Evolutionary conservation across 192 early-diverging fungal species (phyloP).

Genomic region (Spizellomyces sp.): DNA sequence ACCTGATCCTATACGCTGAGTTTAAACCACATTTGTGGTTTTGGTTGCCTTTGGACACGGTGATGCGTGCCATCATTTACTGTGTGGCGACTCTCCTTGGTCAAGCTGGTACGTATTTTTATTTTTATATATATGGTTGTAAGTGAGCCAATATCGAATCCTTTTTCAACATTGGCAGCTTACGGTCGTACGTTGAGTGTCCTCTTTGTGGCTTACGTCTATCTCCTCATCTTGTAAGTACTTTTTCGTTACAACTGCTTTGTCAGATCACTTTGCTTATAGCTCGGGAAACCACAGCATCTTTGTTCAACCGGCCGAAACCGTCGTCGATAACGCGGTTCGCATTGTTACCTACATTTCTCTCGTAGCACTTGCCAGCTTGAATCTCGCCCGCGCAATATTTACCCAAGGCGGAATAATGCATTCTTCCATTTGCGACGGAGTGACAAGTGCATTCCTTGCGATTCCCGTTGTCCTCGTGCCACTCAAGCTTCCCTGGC

Average conservation of each 20-base stretch:
- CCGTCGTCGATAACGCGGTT: not conserved
- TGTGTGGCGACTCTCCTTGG: not conserved
- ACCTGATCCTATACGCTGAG: not conserved
- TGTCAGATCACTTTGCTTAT: no score
- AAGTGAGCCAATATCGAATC: not conserved
- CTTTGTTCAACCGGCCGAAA: not conserved
- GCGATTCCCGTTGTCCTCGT: not conserved
- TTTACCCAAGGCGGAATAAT: not conserved
- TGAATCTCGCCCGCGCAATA: not conserved
- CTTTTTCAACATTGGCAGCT: not conserved
- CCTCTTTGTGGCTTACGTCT: not conserved
- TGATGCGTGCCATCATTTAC: not conserved
- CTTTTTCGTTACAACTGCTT: not conserved
- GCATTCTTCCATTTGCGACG: not conserved
- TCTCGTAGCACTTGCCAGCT: not conserved
- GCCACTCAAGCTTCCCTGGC: not conserved
- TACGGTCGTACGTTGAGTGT: not conserved
- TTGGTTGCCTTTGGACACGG: not conserved
- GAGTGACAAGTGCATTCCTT: not conserved
- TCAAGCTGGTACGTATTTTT: not conserved
- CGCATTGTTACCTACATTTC: constrained; percentile 4
- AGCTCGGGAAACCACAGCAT: not conserved
- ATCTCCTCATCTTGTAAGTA: constrained; percentile 6
- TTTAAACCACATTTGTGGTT: not conserved
- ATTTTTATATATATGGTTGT: not conserved